Percentiles rank a stretch among this genome's conserved stretches.
These are phyloP conservation scores for Choanephora cucurbitarum DNA, from an alignment of 371 early-diverging fungal genomes.

Conservation along the genomic window DNA sequence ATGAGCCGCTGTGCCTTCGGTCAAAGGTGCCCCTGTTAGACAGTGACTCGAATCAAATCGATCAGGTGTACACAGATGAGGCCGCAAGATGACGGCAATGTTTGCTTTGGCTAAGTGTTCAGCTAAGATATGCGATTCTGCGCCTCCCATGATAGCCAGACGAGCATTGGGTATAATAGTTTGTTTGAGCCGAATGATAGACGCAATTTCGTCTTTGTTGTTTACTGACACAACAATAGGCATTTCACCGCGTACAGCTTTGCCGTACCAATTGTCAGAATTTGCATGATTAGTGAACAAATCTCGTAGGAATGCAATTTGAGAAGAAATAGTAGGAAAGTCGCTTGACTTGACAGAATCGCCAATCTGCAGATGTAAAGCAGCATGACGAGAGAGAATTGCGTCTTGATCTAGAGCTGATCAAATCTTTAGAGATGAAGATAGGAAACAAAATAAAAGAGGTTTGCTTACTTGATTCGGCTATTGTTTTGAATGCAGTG, in stretches of 20 bases:
- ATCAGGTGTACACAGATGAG: conserved; percentile 64
- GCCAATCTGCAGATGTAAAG: conserved; percentile 60
- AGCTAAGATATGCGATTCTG: conserved; percentile 70
- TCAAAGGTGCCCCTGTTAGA: conserved; percentile 54
- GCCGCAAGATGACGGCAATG: conserved; percentile 63
- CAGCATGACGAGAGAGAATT: conserved; percentile 40
- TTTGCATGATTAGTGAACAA: conserved; percentile 27
- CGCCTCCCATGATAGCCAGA: conserved; percentile 59
- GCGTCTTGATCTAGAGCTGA: conserved; percentile 8
- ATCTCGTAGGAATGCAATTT: conserved; percentile 58
- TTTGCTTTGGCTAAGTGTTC: conserved; percentile 50
- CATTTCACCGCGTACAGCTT: conserved; percentile 58
- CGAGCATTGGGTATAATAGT: conserved; percentile 29
- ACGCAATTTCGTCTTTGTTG: conserved; percentile 68
- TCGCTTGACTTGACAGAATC: conserved; percentile 37
- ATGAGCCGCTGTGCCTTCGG: conserved; percentile 55
- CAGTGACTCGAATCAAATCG: conserved; percentile 65
- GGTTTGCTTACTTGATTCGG: conserved; percentile 1
- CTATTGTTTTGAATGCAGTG: conserved; percentile 5
- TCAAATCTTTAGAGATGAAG: background rate
- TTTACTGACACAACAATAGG: conserved; percentile 59
- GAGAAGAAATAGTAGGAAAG: conserved; percentile 59
- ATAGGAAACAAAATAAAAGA: background rate
- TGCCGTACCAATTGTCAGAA: conserved; percentile 22
- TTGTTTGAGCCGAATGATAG: conserved; percentile 58